Percentiles rank a stretch among this genome's conserved stretches.
phyloP scores from a whole-genome alignment of 306 rosid species.

The Prunus fruticosa region DNA sequence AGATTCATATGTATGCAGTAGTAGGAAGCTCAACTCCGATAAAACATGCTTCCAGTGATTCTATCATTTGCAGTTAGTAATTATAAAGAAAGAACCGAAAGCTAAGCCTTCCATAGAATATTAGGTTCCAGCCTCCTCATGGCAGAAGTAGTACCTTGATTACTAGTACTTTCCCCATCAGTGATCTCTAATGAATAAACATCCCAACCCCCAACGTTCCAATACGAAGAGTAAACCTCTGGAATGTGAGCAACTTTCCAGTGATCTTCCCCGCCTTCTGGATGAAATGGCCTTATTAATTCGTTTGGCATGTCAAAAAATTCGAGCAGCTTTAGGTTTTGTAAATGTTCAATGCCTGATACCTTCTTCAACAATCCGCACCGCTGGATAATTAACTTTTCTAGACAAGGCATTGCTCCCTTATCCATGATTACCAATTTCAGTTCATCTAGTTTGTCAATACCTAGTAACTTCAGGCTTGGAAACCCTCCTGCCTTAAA shows the following conservation, averaged over 20 bases:
- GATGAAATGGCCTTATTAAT: constrained; percentile 15
- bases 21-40: not conserved
- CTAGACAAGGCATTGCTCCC: constrained; percentile 26
- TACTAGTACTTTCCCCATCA: constrained; percentile 9
- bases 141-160: not conserved
- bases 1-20: no score
- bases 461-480: constrained; percentile 15
- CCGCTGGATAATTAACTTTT: constrained; percentile 21
- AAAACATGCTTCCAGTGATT: not conserved
- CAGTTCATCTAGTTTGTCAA: constrained; percentile 23
- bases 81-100: not conserved
- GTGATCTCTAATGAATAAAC: constrained; percentile 18
- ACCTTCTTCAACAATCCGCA: constrained; percentile 14
- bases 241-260: constrained; percentile 18
- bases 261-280: constrained; percentile 19
- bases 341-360: constrained; percentile 15
- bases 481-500: constrained; percentile 26
- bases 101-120: constrained; percentile 22
- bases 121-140: constrained; percentile 8
- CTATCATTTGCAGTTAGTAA: not conserved
- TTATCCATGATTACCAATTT: constrained; percentile 9
- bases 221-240: constrained; percentile 19
- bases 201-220: constrained; percentile 26
- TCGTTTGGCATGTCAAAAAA: constrained; percentile 27
- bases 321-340: constrained; percentile 2